A percentile compares a stretch with the other conserved stretches of the same genome.
phyloP scores from a whole-genome alignment of 2,329 filamentous ascomycete species.

The Penicillium sp. region DNA sequence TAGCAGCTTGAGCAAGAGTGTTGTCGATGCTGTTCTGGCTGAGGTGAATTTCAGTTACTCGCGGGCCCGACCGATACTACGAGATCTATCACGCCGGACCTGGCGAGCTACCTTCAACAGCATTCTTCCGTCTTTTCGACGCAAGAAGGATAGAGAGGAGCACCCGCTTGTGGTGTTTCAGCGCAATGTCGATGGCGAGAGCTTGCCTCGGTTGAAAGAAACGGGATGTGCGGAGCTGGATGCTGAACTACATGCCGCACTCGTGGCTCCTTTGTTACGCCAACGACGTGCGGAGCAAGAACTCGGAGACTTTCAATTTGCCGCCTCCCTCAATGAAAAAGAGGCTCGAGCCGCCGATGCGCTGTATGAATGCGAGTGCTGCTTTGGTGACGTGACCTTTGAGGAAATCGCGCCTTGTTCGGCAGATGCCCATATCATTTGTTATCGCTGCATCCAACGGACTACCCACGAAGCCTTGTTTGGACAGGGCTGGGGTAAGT shows the following conservation, averaged over 20 bases:
- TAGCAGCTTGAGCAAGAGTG: constrained; percentile 40
- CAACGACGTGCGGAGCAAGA: constrained; percentile 36
- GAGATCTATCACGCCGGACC: constrained; percentile 41
- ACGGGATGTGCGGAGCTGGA: constrained; percentile 45
- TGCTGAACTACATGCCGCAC: constrained; percentile 36
- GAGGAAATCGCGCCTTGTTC: constrained; percentile 48
- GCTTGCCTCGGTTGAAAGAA: constrained; percentile 35
- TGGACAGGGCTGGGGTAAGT: constrained; percentile 85
- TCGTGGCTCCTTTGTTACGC: constrained; percentile 38
- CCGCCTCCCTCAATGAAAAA: constrained; percentile 41
- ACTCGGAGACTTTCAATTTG: constrained; percentile 35
- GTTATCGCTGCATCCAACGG: constrained; percentile 71
- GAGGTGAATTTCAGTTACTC: constrained; percentile 47
- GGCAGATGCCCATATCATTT: constrained; percentile 43
- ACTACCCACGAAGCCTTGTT: constrained; percentile 84
- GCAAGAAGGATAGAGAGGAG: constrained; percentile 38
- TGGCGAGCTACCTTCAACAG: constrained; percentile 45
- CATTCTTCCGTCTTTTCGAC: constrained; percentile 41
- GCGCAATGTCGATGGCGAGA: constrained; percentile 29
- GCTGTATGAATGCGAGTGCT: constrained; percentile 48
- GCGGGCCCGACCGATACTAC: constrained; percentile 41
- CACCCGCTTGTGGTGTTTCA: constrained; percentile 42
- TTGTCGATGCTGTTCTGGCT: constrained; percentile 46
- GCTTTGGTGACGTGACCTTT: constrained; percentile 46
- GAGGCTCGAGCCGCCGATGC: constrained; percentile 42